Evolutionary conservation across 2,329 filamentous ascomycete genomes (phyloP).

Genomic region (Colletotrichum sp.): DNA sequence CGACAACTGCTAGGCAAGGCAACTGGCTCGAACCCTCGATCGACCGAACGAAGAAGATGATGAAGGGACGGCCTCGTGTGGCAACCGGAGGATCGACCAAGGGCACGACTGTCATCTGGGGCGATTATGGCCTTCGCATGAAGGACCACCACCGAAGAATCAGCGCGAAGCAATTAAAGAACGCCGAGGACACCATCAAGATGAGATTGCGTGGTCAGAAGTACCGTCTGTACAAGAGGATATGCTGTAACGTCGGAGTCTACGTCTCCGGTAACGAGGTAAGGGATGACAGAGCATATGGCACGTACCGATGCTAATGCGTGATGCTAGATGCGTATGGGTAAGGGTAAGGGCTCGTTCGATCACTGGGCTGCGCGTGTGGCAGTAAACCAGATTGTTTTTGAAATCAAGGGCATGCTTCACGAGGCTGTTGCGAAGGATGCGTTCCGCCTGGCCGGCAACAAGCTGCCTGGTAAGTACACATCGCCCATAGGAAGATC

Average conservation of each 20-base stretch:
- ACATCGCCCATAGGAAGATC: no score
- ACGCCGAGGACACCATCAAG: slow-evolving; percentile 93
- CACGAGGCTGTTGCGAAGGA: slow-evolving; percentile 96
- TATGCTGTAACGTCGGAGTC: slow-evolving; percentile 92
- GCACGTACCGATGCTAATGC: background rate
- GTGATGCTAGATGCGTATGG: slow-evolving; percentile 80
- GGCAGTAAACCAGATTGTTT: slow-evolving; percentile 87
- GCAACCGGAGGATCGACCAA: slow-evolving; percentile 89
- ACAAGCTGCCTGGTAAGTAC: slow-evolving; percentile 86
- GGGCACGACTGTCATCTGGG: slow-evolving; percentile 95
- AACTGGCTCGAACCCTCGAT: slow-evolving; percentile 85
- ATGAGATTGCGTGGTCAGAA: slow-evolving; percentile 86
- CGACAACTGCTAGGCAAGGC: slow-evolving; percentile 61
- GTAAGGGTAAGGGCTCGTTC: slow-evolving; percentile 97
- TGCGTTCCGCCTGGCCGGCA: slow-evolving; percentile 90
- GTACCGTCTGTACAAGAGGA: slow-evolving; percentile 89
- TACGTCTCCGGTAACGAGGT: slow-evolving; percentile 95
- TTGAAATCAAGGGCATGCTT: slow-evolving; percentile 88
- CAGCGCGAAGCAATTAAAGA: slow-evolving; percentile 83
- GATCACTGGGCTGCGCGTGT: slow-evolving; percentile 95
- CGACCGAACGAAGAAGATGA: slow-evolving; percentile 82
- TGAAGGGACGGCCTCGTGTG: slow-evolving; percentile 87
- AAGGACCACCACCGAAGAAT: slow-evolving; percentile 91
- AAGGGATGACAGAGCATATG: slow-evolving; percentile 27
- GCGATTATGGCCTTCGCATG: slow-evolving; percentile 94